These are phyloP conservation scores for Helenozyma rhizophorensis DNA, from an alignment of 805 yeast genomes.

Conservation along the genomic window DNA sequence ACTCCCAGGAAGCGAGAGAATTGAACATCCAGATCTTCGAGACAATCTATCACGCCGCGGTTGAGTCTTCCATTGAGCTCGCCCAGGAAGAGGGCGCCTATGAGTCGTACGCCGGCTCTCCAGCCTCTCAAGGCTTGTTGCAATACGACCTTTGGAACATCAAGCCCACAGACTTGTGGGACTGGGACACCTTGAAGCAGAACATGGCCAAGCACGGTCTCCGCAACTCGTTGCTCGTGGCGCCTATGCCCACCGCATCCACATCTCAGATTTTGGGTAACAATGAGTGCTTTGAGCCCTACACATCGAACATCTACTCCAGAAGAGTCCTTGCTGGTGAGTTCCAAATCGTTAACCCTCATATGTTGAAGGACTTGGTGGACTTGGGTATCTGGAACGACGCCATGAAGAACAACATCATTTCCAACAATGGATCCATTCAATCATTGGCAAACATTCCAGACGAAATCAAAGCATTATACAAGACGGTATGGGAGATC, in stretches of 20 bases:
- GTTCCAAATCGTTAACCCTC: constrained; percentile 60
- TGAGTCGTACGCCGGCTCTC: constrained; percentile 50
- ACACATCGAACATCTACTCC: constrained; percentile 57
- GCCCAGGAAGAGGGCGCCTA: constrained; percentile 50
- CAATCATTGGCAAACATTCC: constrained; percentile 54
- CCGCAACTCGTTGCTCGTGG: constrained; percentile 57
- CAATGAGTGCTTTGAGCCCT: constrained; percentile 62
- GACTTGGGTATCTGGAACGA: constrained; percentile 58
- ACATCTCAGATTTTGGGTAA: constrained; percentile 60
- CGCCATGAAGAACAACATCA: constrained; percentile 52
- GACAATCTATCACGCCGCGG: constrained; percentile 57
- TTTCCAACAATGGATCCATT: constrained; percentile 54
- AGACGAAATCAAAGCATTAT: constrained; percentile 48
- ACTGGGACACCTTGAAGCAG: constrained; percentile 54
- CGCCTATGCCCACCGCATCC: constrained; percentile 68
- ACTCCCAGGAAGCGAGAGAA: constrained; percentile 52
- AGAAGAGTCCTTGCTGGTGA: constrained; percentile 63
- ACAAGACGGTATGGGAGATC: constrained; percentile 61
- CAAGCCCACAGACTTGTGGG: constrained; percentile 56
- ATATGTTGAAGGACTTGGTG: constrained; percentile 52
- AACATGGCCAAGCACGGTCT: constrained; percentile 46
- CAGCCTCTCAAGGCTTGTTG: constrained; percentile 53
- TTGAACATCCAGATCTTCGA: constrained; percentile 58
- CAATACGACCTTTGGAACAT: constrained; percentile 58
- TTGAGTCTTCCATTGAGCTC: constrained; percentile 54